These are phyloP conservation scores for Xylaria hypoxylon DNA, from an alignment of 2,329 filamentous ascomycete genomes.

Conservation along the genomic window DNA sequence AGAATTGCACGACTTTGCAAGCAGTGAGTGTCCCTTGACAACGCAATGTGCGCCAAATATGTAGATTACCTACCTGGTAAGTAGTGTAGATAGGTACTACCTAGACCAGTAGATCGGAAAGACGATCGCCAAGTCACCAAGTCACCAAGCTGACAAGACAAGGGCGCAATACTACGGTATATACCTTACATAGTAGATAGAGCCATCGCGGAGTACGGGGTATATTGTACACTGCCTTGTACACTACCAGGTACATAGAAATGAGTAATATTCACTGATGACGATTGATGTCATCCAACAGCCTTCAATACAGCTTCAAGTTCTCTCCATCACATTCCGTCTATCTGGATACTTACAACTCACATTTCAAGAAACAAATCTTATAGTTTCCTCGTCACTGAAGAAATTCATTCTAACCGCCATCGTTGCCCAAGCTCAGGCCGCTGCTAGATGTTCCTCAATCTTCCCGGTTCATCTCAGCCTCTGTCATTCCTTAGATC, in stretches of 20 bases:
- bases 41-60: too few relatives aligned
- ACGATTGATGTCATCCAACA: slow-evolving; percentile 2
- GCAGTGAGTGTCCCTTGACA: too few relatives aligned
- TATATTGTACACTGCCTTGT: slow-evolving; percentile 18
- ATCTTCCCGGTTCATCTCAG: slow-evolving; percentile 21
- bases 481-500: slow-evolving; percentile 40
- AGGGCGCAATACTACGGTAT: slow-evolving; percentile 25
- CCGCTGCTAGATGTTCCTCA: slow-evolving; percentile 20
- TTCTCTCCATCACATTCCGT: background rate
- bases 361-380: background rate
- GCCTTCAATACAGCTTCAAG: background rate
- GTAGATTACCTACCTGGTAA: too few relatives aligned
- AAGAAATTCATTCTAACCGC: background rate
- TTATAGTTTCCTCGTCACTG: background rate
- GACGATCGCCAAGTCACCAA: slow-evolving; percentile 5
- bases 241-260: background rate
- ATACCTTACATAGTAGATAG: too few relatives aligned
- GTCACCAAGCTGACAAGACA: slow-evolving; percentile 28
- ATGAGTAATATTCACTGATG: background rate
- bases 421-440: slow-evolving; percentile 18
- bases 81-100: too few relatives aligned
- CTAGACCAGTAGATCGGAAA: background rate
- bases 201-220: slow-evolving; percentile 20
- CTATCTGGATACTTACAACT: background rate
- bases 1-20: too few relatives aligned